These are phyloP conservation scores for Microthlaspi erraticum DNA, from an alignment of 345 rosid species.

Conservation along the genomic window DNA sequence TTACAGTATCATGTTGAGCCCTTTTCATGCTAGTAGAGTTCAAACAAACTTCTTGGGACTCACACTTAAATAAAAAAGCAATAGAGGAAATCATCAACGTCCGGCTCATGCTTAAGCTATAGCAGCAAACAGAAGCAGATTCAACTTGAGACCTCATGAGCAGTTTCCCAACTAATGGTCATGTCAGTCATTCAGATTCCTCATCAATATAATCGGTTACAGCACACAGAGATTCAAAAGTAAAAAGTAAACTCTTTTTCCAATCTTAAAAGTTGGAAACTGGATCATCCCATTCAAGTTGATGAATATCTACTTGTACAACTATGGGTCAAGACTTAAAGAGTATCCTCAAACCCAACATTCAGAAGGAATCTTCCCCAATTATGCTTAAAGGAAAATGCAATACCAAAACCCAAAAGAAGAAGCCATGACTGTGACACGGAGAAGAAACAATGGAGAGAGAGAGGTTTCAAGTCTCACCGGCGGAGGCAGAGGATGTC, in stretches of 20 bases:
- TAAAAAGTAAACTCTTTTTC: neutral
- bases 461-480: constrained; percentile 38
- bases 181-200: neutral
- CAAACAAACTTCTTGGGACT: neutral
- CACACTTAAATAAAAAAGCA: neutral
- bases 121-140: constrained; percentile 11
- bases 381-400: neutral
- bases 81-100: neutral
- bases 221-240: constrained; percentile 17
- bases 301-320: neutral
- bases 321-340: neutral
- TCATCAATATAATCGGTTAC: too few relatives aligned
- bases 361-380: neutral
- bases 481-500: constrained; percentile 40
- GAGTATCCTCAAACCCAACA: too few relatives aligned
- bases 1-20: neutral
- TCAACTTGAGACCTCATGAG: constrained; percentile 18
- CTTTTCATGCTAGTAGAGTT: neutral
- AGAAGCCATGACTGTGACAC: too few relatives aligned
- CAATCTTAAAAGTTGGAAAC: neutral
- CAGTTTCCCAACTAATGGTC: constrained; percentile 18
- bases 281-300: neutral
- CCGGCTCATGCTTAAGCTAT: neutral
- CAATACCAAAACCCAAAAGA: too few relatives aligned
- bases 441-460: too few relatives aligned